Evolutionary conservation across 2,329 filamentous ascomycete species (phyloP).

Genomic region (Neonectria punicea): DNA sequence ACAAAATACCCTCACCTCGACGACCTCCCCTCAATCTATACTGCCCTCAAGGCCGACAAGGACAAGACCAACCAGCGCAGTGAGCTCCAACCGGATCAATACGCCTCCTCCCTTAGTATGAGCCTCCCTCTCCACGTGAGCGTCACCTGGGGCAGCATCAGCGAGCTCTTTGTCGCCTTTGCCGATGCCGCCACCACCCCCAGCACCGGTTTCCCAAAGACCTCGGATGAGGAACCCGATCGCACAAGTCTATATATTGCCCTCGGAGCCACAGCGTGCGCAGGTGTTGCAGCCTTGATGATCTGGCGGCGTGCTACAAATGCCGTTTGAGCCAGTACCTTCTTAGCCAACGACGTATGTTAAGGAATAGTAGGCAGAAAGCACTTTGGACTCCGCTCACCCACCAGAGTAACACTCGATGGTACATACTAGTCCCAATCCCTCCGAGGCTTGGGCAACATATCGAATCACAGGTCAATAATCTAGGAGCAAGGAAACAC

Average conservation of each 20-base stretch:
- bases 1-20: constrained; percentile 84
- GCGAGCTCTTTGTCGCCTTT: constrained; percentile 90
- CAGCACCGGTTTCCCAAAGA: constrained; percentile 87
- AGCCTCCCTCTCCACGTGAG: constrained; percentile 92
- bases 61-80: constrained; percentile 97
- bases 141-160: constrained; percentile 92
- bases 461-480: not conserved
- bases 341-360: not conserved
- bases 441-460: not conserved
- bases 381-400: not conserved
- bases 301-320: constrained; percentile 71
- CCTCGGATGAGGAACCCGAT: constrained; percentile 85
- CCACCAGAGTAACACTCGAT: not conserved
- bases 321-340: constrained; percentile 47
- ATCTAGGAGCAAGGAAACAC: not conserved
- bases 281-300: constrained; percentile 70
- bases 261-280: constrained; percentile 76
- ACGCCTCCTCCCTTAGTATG: constrained; percentile 87
- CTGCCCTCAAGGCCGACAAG: constrained; percentile 92
- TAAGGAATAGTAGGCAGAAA: not conserved
- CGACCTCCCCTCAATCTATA: constrained; percentile 90
- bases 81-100: constrained; percentile 90
- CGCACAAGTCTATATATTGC: constrained; percentile 88
- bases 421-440: constrained; percentile 34
- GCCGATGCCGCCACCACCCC: constrained; percentile 94